Evolutionary conservation across 257 asterid species (phyloP).

Genomic region (Nemophila menziesii): DNA sequence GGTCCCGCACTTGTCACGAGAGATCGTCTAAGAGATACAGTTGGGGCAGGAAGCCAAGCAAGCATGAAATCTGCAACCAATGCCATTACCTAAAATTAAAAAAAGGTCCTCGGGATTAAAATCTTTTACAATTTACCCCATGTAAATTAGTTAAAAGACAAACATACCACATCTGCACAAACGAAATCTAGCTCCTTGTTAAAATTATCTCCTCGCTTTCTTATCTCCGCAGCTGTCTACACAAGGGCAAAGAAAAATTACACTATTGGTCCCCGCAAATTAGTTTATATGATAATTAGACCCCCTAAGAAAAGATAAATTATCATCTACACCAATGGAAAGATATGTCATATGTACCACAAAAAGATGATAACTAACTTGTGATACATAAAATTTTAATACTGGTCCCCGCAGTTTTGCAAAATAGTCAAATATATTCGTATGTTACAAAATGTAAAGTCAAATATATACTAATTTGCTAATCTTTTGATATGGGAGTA

Average conservation of each 20-base stretch:
- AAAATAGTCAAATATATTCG: too few species aligned
- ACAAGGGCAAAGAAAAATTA: conserved; percentile 5
- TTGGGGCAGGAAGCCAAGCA: conserved; percentile 97
- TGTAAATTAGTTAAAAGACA: background rate
- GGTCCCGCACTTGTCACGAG: conserved; percentile 51
- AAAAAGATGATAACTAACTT: background rate
- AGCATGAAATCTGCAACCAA: conserved; percentile 97
- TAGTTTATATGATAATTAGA: too few species aligned
- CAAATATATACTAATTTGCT: background rate
- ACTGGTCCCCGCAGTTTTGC: too few species aligned
- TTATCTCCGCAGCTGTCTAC: conserved; percentile 89
- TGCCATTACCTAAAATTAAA: conserved; percentile 79
- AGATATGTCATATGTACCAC: background rate
- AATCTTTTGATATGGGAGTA: background rate
- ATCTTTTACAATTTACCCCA: background rate
- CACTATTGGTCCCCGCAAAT: too few species aligned
- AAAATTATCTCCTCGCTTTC: conserved; percentile 74
- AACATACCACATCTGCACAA: conserved; percentile 75
- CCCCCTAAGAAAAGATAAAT: too few species aligned
- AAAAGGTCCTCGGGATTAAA: background rate
- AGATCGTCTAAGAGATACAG: conserved; percentile 72
- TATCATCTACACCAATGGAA: background rate
- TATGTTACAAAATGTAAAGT: background rate
- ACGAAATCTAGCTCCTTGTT: conserved; percentile 89
- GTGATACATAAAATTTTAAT: background rate